Base-by-base conservation (phyloP, 1,284 basidiomycete genomes). In the Leucoagaricus sp. region DNA sequence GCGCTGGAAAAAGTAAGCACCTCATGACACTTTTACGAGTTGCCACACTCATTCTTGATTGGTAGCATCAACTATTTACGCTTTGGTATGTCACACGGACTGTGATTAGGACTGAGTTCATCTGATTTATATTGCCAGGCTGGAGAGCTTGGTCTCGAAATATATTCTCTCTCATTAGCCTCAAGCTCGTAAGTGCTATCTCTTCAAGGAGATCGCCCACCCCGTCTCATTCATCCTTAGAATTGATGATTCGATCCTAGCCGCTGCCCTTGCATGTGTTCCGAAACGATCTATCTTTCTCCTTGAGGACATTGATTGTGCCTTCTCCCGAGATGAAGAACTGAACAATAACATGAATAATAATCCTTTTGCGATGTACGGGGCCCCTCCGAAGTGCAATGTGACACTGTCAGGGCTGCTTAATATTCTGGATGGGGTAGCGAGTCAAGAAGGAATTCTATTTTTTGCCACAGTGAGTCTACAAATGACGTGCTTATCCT, bases 341-440 rank as follows among this genome's bases (percentile, higher is more conserved):
- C n/a, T 4, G 21, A 21, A 49, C 21, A 23, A 47, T n/a, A 17
- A 91, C 92, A 65, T 90, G 91, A 21, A 87, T 93, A 4, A 93
- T 91, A 71, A 93, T 89, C 1, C 85, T 25, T 53, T 12, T 25
- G 29, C 45, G 10, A 66, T 68, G 78, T 67, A 53, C 40, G n/a
- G 41, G 58, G 15, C 47, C 15, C 44, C 38, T 46, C 60, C 60
- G 31, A 65, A 63, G 40, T 72, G 73, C 2, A 63, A 67, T 6
- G 76, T 79, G 29, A 83, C 80, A 1, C 69, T 84, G 10, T 80
- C 77, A 1, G 82, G 81, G 0, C 65, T 84, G 6, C 66, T 84
- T n/a, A 83, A 84, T 61, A 76, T 81, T 6, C 70, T 85, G 25
- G 82, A 85, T 62, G 82, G 82, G 7, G 76, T 83, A 1, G 79